Evolutionary conservation across 129 eudicot genomes (phyloP).

Genomic region (Gnaphalium uliginosum): DNA sequence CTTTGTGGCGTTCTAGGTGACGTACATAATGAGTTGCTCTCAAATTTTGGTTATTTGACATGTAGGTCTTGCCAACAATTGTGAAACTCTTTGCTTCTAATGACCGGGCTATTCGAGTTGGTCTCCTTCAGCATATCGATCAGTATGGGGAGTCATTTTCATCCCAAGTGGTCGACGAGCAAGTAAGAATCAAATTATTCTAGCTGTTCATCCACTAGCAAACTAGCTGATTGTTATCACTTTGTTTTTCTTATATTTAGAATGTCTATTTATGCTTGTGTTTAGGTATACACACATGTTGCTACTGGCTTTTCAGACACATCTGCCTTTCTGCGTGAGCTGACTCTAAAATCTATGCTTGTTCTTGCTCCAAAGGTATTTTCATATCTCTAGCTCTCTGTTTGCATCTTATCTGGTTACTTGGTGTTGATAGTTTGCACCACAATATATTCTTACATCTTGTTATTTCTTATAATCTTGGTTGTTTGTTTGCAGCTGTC

Average conservation of each 20-base stretch:
- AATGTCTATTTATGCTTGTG: slow-evolving; percentile 21
- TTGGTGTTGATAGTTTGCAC: background rate
- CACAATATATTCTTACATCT: background rate
- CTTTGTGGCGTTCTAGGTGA: slow-evolving; percentile 3
- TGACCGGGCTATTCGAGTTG: slow-evolving; percentile 95
- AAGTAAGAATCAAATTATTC: slow-evolving; percentile 48
- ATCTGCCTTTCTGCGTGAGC: slow-evolving; percentile 89
- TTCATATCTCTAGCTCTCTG: slow-evolving; percentile 23
- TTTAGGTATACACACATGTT: slow-evolving; percentile 87
- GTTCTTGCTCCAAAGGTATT: slow-evolving; percentile 95
- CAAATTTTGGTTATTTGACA: slow-evolving; percentile 19
- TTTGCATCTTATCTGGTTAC: slow-evolving; percentile 17
- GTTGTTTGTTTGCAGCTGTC: slow-evolving; percentile 70
- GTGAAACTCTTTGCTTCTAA: slow-evolving; percentile 86
- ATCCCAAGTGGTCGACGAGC: slow-evolving; percentile 88
- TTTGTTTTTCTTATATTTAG: background rate
- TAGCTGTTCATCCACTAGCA: background rate
- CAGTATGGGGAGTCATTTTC: slow-evolving; percentile 93
- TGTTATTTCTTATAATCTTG: background rate
- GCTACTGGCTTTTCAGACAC: slow-evolving; percentile 95
- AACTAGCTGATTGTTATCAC: slow-evolving; percentile 20
- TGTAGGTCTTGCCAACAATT: slow-evolving; percentile 85
- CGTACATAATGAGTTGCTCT: slow-evolving; percentile 9
- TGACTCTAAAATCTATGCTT: slow-evolving; percentile 98
- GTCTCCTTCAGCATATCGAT: slow-evolving; percentile 91